These are phyloP conservation scores for Leishmania gerbilli DNA, from an alignment of 208 protist genomes.

Conservation along the genomic window DNA sequence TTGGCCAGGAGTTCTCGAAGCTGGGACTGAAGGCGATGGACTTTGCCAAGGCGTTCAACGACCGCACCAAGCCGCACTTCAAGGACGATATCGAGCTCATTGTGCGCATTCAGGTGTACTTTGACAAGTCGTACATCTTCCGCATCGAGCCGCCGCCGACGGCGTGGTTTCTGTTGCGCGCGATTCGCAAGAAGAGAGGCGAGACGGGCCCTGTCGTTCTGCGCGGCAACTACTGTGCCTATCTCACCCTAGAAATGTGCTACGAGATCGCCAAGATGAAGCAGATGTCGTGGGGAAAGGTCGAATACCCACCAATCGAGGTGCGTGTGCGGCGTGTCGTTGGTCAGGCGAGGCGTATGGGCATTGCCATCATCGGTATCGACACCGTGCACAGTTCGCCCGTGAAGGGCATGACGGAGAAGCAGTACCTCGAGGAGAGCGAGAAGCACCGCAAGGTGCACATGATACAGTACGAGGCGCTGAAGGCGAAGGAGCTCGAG, in stretches of 20 bases:
- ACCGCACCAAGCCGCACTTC: conserved; percentile 86
- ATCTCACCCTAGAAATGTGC: conserved; percentile 91
- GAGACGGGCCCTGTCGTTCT: conserved; percentile 70
- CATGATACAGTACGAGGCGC: conserved; percentile 71
- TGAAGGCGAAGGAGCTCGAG: conserved; percentile 69
- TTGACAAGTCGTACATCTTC: conserved; percentile 91
- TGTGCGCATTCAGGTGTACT: conserved; percentile 91
- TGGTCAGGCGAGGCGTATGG: conserved; percentile 86
- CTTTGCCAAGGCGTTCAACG: conserved; percentile 91
- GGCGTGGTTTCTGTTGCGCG: conserved; percentile 83
- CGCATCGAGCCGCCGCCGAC: conserved; percentile 87
- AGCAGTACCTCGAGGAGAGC: conserved; percentile 68
- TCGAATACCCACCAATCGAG: conserved; percentile 87
- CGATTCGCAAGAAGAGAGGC: conserved; percentile 80
- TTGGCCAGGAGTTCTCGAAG: conserved; percentile 92
- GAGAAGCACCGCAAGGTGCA: conserved; percentile 76
- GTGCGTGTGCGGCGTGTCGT: conserved; percentile 83
- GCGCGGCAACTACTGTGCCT: conserved; percentile 65
- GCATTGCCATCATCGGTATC: conserved; percentile 88
- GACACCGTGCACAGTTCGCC: conserved; percentile 75
- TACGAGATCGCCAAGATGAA: conserved; percentile 93
- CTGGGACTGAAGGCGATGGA: conserved; percentile 91
- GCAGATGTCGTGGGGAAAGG: conserved; percentile 69
- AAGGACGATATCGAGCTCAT: conserved; percentile 90
- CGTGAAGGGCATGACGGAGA: conserved; percentile 77